Percentiles rank a stretch among this genome's conserved stretches.
Conservation (phyloP, 331 rosid genomes). For the Malus hybrid region DNA sequence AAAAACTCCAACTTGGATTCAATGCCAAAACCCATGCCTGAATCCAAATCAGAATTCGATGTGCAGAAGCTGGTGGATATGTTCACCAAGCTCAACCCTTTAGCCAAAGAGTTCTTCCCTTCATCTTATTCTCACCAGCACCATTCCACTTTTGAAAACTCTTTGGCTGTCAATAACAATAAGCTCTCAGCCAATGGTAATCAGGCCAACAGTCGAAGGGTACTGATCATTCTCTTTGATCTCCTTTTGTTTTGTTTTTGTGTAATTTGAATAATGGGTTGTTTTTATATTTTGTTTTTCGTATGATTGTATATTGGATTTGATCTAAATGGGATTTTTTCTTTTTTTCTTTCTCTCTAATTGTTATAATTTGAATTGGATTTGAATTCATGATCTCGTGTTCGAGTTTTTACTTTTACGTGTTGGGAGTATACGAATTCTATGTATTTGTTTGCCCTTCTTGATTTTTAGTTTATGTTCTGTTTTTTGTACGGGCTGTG, state of each 20-base stretch:
- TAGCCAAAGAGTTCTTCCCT: constrained; percentile 83
- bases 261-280: neutral
- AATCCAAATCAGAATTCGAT: constrained; percentile 66
- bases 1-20: constrained; percentile 57
- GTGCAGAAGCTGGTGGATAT: constrained; percentile 84
- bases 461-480: neutral
- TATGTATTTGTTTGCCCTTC: neutral
- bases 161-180: constrained; percentile 16
- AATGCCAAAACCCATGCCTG: constrained; percentile 32
- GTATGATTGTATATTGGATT: neutral
- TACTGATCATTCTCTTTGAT: constrained; percentile 36
- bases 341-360: neutral
- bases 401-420: constrained; percentile 6
- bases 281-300: neutral
- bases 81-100: constrained; percentile 91
- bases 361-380: constrained; percentile 4
- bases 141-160: constrained; percentile 40
- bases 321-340: neutral
- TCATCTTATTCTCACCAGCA: constrained; percentile 51
- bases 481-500: neutral
- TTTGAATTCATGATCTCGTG: neutral
- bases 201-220: constrained; percentile 62
- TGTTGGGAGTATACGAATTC: neutral
- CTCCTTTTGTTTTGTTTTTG: neutral
- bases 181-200: constrained; percentile 48